Conservation (phyloP, 2,329 filamentous ascomycete genomes). For the Trichoderma citrinoviride region DNA sequence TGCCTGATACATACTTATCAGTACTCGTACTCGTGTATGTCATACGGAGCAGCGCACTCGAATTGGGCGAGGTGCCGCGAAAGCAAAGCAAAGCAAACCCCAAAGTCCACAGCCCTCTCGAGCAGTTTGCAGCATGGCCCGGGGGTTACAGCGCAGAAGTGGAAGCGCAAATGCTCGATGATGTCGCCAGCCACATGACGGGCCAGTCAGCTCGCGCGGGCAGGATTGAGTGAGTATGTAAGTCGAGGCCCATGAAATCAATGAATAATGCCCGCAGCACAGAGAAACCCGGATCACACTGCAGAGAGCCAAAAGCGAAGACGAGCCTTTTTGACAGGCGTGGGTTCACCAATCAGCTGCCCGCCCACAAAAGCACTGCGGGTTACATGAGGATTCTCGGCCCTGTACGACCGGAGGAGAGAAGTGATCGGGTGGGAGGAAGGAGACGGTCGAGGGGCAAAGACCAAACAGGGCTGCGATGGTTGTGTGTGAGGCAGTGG, state of each 20-base stretch:
- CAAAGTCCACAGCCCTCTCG: not conserved
- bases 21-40: no score
- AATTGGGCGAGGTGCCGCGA: slow-evolving; percentile 6
- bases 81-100: not conserved
- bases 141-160: not conserved
- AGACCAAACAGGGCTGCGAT: no score
- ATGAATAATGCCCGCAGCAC: slow-evolving; percentile 8
- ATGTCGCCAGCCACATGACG: slow-evolving; percentile 4
- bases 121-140: no score
- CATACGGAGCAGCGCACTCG: not conserved
- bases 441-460: not conserved
- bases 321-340: slow-evolving; percentile 12
- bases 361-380: not conserved
- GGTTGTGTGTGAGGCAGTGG: no score
- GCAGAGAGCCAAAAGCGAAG: not conserved
- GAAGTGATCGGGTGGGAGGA: not conserved
- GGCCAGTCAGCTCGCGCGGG: not conserved
- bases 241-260: no score
- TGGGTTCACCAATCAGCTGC: not conserved
- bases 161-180: slow-evolving; percentile 2
- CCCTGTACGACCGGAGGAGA: not conserved
- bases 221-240: no score
- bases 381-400: slow-evolving; percentile 18
- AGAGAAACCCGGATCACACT: not conserved
- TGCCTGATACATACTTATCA: no score